phyloP scores from a whole-genome alignment of 2,329 filamentous ascomycete genomes.

The Pseudocercospora macadamiae region DNA sequence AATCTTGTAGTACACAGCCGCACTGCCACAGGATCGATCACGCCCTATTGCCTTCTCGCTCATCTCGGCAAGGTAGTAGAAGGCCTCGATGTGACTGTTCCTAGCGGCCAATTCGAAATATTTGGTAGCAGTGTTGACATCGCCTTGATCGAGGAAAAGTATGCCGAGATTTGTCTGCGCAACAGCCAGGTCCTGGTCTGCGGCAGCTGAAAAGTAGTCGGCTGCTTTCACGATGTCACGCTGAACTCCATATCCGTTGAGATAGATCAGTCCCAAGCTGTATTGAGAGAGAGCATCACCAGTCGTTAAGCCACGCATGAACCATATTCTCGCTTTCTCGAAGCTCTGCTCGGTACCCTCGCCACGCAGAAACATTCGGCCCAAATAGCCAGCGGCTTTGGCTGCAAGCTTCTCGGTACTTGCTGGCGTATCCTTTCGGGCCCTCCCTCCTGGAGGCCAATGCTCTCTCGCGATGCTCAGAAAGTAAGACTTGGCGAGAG shows the following conservation, averaged over 20 bases:
- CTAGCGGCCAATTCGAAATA: conserved; percentile 87
- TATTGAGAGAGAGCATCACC: conserved; percentile 85
- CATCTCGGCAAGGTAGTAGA: conserved; percentile 90
- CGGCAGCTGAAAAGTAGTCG: conserved; percentile 74
- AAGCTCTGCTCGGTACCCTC: conserved; percentile 82
- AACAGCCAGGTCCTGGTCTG: conserved; percentile 78
- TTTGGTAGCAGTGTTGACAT: conserved; percentile 74
- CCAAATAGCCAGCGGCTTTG: conserved; percentile 84
- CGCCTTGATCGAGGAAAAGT: conserved; percentile 85
- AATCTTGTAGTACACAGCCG: conserved; percentile 83
- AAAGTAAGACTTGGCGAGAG: conserved; percentile 78
- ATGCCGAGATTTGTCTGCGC: conserved; percentile 82
- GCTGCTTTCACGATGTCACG: conserved; percentile 73
- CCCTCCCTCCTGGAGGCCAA: conserved; percentile 75
- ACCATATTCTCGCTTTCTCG: conserved; percentile 77
- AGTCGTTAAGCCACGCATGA: conserved; percentile 73
- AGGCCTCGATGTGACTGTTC: conserved; percentile 83
- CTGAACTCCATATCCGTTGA: conserved; percentile 73
- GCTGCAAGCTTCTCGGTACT: conserved; percentile 77
- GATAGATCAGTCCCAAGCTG: conserved; percentile 79
- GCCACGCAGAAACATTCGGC: conserved; percentile 85
- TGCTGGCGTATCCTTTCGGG: conserved; percentile 68
- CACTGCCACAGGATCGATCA: conserved; percentile 75
- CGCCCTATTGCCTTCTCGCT: conserved; percentile 77
- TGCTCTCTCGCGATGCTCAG: conserved; percentile 76